Percentiles rank a stretch among this genome's conserved stretches.
Evolutionary conservation across 768 basidiomycete genomes (phyloP).

Genomic region (Kwoniella shandongensis): DNA sequence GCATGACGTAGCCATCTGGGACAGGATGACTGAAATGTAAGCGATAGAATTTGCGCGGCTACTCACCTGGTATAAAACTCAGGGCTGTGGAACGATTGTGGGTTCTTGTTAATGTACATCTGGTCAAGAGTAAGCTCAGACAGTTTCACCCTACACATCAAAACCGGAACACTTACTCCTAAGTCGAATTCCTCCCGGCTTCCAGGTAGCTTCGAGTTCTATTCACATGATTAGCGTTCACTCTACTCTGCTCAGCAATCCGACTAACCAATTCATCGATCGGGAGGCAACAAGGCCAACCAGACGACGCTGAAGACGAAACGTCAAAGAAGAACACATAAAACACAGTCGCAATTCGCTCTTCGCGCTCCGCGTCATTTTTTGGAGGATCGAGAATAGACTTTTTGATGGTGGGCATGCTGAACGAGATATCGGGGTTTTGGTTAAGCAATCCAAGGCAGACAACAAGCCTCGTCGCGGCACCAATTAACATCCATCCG

Average conservation of each 20-base stretch:
- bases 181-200: constrained; percentile 18
- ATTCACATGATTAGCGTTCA: neutral
- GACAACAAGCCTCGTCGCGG: constrained; percentile 19
- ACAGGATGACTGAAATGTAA: constrained; percentile 30
- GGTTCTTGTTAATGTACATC: constrained; percentile 19
- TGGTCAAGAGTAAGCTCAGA: constrained; percentile 1
- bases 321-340: constrained; percentile 30
- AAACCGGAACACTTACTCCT: constrained; percentile 10
- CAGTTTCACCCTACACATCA: neutral
- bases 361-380: constrained; percentile 41
- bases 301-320: constrained; percentile 25
- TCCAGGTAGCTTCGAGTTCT: constrained; percentile 25
- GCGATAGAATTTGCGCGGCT: neutral
- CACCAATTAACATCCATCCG: constrained; percentile 36
- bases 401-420: constrained; percentile 7
- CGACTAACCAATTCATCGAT: constrained; percentile 40
- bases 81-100: constrained; percentile 24
- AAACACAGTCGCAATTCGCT: constrained; percentile 32
- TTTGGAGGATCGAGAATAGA: constrained; percentile 27
- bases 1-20: constrained; percentile 26
- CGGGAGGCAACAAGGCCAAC: constrained; percentile 32
- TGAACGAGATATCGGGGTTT: constrained; percentile 11
- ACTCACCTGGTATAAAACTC: constrained; percentile 34
- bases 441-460: constrained; percentile 35
- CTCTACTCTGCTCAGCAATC: neutral